Base-by-base conservation (phyloP, 352 stramenopile species). In the Aphanomyces euteiches region DNA sequence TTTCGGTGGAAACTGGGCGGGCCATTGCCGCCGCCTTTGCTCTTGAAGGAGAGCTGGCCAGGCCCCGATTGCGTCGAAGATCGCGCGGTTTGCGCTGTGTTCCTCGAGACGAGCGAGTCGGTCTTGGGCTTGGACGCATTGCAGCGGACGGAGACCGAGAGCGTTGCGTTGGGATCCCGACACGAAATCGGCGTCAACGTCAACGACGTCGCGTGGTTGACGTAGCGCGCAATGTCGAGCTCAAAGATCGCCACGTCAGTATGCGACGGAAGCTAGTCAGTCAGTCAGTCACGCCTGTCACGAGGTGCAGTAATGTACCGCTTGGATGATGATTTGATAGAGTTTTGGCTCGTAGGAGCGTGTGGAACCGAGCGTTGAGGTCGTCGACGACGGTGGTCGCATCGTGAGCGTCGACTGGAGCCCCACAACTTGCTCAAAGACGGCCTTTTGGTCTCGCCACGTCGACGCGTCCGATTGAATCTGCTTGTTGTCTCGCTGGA, bases 381-480 rank as follows among this genome's bases (percentile, higher is more conserved):
- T 36, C 0, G 36, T 61, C 43, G 28, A 28, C 28, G 28, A 28
- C 28, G 50, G 13, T 12, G n/a, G 37, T 37, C 19, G 54, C 54
- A 37, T 21, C 19, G 64, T 70, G 17, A 70, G 39, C 3, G 64
- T 61, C 37, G 64, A 70, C 19, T 70, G 64, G n/a, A 70, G 54
- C 38, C 64, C 64, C 1, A 70, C 64, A 19, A 70, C 64, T 70
- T 70, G 64, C 40, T 56, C 47, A 36, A 70, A 70, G 8, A 63
- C 64, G 17, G 64, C 64, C 38, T 21, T 10, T 21, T 64, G 21
- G 54, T 70, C 54, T 1, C 47, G 12, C 64, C 64, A 70, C 4
- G 28, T 61, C n/a, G 64, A 54, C 15, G 64, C n/a, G 38, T 70
- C 64, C 54, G 64, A 70, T 54, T 70, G 53, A 53, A 70, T 70